Base-by-base conservation (phyloP, 495 filamentous ascomycete genomes). In the Antarctomyces pellizariae region DNA sequence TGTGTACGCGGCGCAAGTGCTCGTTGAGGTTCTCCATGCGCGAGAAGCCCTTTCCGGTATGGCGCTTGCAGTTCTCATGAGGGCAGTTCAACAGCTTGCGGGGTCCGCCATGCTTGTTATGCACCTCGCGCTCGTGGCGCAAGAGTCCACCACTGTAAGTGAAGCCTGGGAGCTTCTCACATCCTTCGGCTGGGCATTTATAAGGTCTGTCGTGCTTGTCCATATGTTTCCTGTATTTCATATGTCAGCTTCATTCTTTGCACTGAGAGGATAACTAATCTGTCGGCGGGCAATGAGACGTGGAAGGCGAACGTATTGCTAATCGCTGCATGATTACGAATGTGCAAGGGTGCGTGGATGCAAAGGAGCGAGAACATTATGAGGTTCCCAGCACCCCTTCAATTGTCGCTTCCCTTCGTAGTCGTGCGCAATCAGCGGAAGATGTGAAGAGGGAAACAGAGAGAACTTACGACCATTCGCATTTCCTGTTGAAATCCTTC, bases 171-270 rank as follows among this genome's bases (percentile, higher is more conserved):
- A 91, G 62, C 36, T 90, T 90, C 35, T 80, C 76, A 45, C 83
- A 93, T 11, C 65, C 67, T 9, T 58, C 56, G 14, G 74, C 64
- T 13, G 48, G 48, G 46, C 83, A 93, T 32, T 77, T 73, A 50
- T 90, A 92, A 0, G 83, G 83, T 10, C 83, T 59, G 30, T 84
- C 77, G 42, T 93, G 83, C 49, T 92, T 93, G 53, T 93, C 83
- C 78, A 89, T 89, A 46, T 93, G 83, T 52, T 91, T 84, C 32
- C 80, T 83, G n/a, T 34, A 11, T 12, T 13, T 17, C 2, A 21
- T n/a, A n/a, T n/a, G n/a, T n/a, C n/a, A n/a, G n/a, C n/a, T n/a
- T n/a, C n/a, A n/a, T n/a, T n/a, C n/a, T n/a, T n/a, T n/a, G n/a
- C n/a, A n/a, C n/a, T n/a, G n/a, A n/a, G n/a, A n/a, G 23, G n/a